A percentile compares a stretch with the other conserved stretches of the same genome.
Evolutionary conservation across 2,329 filamentous ascomycete genomes (phyloP).

Genomic region (Fusarium euwallaceae): DNA sequence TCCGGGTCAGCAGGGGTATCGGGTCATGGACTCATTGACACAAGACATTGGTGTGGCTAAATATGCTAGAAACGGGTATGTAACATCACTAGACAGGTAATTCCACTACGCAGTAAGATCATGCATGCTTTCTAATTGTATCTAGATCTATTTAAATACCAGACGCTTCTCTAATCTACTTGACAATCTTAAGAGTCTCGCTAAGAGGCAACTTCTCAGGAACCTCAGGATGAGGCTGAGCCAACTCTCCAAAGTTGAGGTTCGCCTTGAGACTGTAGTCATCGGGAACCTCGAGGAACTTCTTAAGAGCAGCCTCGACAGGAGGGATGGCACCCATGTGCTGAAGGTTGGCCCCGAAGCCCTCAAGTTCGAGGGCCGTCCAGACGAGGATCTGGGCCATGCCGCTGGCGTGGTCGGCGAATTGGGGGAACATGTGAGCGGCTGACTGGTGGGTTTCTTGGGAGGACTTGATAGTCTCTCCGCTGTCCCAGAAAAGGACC

Average conservation of each 20-base stretch:
- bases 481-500: slow-evolving; percentile 45
- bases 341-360: slow-evolving; percentile 45
- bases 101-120: background rate
- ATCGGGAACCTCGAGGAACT: slow-evolving; percentile 33
- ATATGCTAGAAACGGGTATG: background rate
- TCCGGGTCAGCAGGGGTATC: background rate
- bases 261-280: slow-evolving; percentile 40
- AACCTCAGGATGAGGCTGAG: slow-evolving; percentile 34
- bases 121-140: background rate
- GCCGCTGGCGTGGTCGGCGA: slow-evolving; percentile 34
- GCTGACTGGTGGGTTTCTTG: slow-evolving; percentile 25
- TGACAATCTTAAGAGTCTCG: slow-evolving; percentile 37
- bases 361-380: slow-evolving; percentile 43
- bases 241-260: slow-evolving; percentile 41
- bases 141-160: background rate
- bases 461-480: slow-evolving; percentile 31
- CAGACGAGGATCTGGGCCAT: slow-evolving; percentile 42
- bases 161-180: background rate
- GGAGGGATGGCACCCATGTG: slow-evolving; percentile 42
- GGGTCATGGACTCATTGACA: background rate
- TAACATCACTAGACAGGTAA: background rate
- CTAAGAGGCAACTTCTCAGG: slow-evolving; percentile 36
- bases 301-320: slow-evolving; percentile 36
- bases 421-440: slow-evolving; percentile 37
- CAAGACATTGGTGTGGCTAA: background rate